Evolutionary conservation across 2,329 filamentous ascomycete species (phyloP), one percentile per base, ranked within the genome.

Genomic region (Tolypocladium amazonense): DNA sequence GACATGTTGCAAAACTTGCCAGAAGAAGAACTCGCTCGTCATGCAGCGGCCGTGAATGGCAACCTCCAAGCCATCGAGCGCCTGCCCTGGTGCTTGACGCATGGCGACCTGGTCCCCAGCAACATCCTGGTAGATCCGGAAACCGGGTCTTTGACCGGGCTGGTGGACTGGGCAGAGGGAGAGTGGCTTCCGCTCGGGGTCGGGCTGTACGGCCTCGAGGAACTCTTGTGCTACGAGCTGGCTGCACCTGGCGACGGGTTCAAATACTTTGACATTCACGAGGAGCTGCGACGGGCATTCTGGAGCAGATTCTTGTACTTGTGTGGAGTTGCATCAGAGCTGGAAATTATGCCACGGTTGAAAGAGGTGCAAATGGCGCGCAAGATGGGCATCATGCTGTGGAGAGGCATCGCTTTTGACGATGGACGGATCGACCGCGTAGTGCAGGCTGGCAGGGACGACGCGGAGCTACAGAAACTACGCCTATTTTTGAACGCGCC

Each of bases 91-190:
- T 77, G 80, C 4, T 68, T 88, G 14, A 86, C 78, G 7, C 85
- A 88, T 58, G 85, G 85, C 0, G 85, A 88, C 64, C 70, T 87
- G 6, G 71, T 84, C 0, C 75, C 82, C 0, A 75, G 75, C 2
- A 88, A 88, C 61, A 76, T 88, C 52, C 76, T 87, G 66, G 74
- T 85, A 0, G 71, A 78, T 58, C 65, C 71, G 0, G 59, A 69
- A 1, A 75, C 75, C 0, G 81, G 79, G 58, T 59, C 64, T 3
- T 66, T 87, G 9, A 73, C 66, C 0, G 86, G 84, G 1, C 61
- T 88, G 1, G 75, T 88, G 0, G 86, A 88, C 66, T 88, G 85
- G 85, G 82, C 82, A 0, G 85, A 88, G 66, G 83, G 80, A 0
- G 84, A 87, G 66, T 78, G 73, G 61, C 67, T 86, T 11, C 84